phyloP scores from a whole-genome alignment of 169 alveolate genomes.

The Plasmodium yoelii region DNA sequence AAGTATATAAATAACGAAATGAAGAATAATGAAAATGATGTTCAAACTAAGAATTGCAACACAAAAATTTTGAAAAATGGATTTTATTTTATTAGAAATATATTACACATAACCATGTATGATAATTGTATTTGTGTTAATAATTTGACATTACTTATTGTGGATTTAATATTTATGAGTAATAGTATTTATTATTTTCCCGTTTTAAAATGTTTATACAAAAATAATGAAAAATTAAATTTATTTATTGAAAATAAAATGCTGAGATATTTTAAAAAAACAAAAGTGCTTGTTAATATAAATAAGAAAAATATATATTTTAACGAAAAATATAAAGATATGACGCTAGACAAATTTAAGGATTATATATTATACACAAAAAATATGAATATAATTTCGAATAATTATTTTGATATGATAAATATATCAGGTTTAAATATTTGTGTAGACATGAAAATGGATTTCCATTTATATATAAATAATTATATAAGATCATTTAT shows the following conservation, averaged over 20 bases:
- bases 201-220: neutral
- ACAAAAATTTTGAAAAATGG: neutral
- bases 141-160: neutral
- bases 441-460: too few relatives aligned
- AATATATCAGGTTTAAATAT: too few relatives aligned
- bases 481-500: too few relatives aligned
- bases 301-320: neutral
- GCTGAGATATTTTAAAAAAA: too few relatives aligned
- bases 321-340: too few relatives aligned
- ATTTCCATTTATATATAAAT: too few relatives aligned
- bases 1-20: neutral
- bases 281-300: neutral
- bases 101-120: neutral
- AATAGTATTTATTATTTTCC: neutral
- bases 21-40: neutral
- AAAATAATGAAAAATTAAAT: neutral
- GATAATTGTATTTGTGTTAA: neutral
- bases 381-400: too few relatives aligned
- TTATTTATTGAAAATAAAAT: neutral
- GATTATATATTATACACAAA: too few relatives aligned
- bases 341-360: too few relatives aligned
- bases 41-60: neutral
- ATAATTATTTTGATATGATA: too few relatives aligned
- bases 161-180: neutral
- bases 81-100: neutral